Conservation (phyloP, 306 rosid species). For the Astragalus membranaceus region DNA sequence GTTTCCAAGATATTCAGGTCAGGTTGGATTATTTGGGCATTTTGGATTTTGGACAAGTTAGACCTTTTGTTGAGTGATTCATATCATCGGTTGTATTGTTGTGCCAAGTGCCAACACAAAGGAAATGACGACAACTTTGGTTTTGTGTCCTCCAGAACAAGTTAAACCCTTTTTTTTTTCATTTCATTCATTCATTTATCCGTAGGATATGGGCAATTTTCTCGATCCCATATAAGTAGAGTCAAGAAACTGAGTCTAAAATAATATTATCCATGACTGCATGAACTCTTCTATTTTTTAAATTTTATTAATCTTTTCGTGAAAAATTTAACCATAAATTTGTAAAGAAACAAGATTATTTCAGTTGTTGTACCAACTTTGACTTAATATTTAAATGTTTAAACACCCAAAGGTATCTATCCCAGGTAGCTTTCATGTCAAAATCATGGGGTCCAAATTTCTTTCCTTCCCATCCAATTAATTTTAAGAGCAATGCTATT, state of each 20-base stretch:
- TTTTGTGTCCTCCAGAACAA: neutral
- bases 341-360: neutral
- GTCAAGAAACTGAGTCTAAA: no score
- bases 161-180: neutral
- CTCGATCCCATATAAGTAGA: no score
- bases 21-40: neutral
- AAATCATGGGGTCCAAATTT: conserved; percentile 14
- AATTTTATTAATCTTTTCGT: neutral
- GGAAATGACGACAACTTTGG: neutral
- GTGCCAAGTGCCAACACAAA: neutral
- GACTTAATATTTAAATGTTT: neutral
- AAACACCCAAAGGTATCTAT: neutral
- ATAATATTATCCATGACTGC: neutral
- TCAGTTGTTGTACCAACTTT: conserved; percentile 14
- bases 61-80: neutral
- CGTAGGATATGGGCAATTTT: no score
- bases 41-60: neutral
- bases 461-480: neutral
- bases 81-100: neutral
- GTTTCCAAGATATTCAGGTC: neutral
- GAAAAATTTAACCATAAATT: neutral
- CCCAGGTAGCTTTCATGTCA: conserved; percentile 15
- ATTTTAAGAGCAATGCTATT: no score
- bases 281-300: no score
- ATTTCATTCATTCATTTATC: neutral